Evolutionary conservation across 371 early-diverging fungal genomes (phyloP), one percentile per base, ranked within the genome.

Genomic region (Nematocida sp.): DNA sequence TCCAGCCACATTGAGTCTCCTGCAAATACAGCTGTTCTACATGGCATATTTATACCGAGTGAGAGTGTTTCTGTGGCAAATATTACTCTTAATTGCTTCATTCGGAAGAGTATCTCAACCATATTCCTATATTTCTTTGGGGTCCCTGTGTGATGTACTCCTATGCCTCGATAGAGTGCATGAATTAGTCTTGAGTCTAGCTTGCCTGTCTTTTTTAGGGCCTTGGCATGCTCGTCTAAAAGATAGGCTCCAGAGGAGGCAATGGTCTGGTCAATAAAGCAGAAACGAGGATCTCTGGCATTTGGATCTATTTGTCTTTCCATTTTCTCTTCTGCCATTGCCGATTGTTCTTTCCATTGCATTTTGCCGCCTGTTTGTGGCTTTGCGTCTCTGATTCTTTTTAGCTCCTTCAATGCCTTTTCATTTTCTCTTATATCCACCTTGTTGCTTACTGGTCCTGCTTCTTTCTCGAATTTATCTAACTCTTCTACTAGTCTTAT

Each of bases 41-140:
- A 85, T 15, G 87, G 87, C 86, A 87, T 86, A 74, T 87, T 87
- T 49, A 87, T 86, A 48, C 87, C 87, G 32, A 87, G 78, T 17
- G 85, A 79, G 34, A 86, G 79, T 1, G 86, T 85, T n/a, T 85
- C 86, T 52, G 87, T 87, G 15, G 86, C 85, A 78, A 87, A 82
- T 4, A 86, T 75, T 0, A 87, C 83, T 27, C 80, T 60, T 29
- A 87, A 65, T 75, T 84, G 82, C 54, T 85, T 83, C 35, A 77
- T 75, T 53, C 87, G 81, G 78, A 86, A 86, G 38, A 85, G 78
- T 17, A 82, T 83, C 67, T 87, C 87, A 32, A 86, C 84, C 23
- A 79, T 63, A 52, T 76, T 70, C 46, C 82, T 64, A 63, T 85
- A 86, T 48, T 77, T 84, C 53, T 79, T 80, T 57, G 78, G 80